Percentiles rank a stretch among this genome's conserved stretches.
These are phyloP conservation scores for Nannochloropsis oceanica DNA, from an alignment of 108 stramenopile species.

Conservation along the genomic window DNA sequence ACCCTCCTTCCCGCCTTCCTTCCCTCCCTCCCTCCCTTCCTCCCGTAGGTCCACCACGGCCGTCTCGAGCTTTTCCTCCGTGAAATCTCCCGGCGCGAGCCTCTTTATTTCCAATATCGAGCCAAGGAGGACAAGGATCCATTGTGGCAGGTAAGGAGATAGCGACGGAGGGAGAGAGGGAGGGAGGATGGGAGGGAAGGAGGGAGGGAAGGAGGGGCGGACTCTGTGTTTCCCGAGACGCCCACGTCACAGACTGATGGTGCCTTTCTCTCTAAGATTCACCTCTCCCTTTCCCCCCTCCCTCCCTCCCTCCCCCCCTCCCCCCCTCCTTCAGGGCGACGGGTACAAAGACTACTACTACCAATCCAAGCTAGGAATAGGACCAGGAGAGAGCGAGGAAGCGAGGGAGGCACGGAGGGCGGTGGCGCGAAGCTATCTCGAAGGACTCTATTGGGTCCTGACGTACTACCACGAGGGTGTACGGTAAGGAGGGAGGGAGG, in stretches of 20 bases:
- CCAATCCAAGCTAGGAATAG: constrained; percentile 67
- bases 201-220: too few species aligned
- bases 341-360: constrained; percentile 67
- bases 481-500: too few species aligned
- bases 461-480: constrained; percentile 90
- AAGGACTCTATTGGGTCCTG: constrained; percentile 79
- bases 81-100: constrained; percentile 66
- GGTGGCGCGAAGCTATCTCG: constrained; percentile 50
- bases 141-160: too few species aligned
- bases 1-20: too few species aligned
- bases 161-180: too few species aligned
- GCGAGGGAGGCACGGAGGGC: constrained; percentile 53
- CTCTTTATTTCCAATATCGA: constrained; percentile 73
- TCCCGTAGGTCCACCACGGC: constrained; percentile 55
- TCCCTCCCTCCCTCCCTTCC: too few species aligned
- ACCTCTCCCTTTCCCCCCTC: too few species aligned
- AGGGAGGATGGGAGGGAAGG: too few species aligned
- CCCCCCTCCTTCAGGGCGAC: background rate
- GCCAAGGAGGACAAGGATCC: constrained; percentile 77
- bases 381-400: too few species aligned
- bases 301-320: background rate
- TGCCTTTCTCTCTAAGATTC: too few species aligned
- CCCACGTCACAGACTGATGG: background rate
- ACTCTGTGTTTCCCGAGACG: constrained; percentile 13
- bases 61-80: constrained; percentile 81